Base-by-base conservation (phyloP, 495 filamentous ascomycete species). In the Tuber brumale region DNA sequence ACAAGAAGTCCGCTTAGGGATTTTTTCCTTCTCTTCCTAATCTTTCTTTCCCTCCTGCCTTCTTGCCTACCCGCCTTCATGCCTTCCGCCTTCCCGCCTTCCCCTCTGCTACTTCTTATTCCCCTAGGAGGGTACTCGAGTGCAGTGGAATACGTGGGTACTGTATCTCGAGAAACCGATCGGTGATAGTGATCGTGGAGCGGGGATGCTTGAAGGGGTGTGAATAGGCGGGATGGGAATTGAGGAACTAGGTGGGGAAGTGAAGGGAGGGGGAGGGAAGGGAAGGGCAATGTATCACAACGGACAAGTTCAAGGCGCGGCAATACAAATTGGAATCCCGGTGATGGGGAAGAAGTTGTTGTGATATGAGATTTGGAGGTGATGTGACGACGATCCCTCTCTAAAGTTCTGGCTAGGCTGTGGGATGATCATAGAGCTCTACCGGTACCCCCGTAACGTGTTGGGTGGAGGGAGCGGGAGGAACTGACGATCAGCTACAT, bases 181-280 rank as follows among this genome's bases (percentile, higher is more conserved):
- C 78, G 76, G 75, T 79, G 73, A 80, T 80, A 73, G 78, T 75
- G 76, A 80, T 80, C 76, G 73, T 71, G 19, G 51, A 61, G 51
- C 46, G 1, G 51, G 51, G n/a, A 74, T 74, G 77, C 70, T 35
- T 73, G 48, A 70, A 44, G 72, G 51, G 78, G 72, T 41, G 76
- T 69, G 51, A 39, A 79, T 70, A 73, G 78, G 76, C 72, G 76
- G 77, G 76, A 72, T 12, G 51, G 9, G 51, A 61, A 27, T 61
- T 23, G 51, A n/a, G 51, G 9, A 23, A n/a, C 7, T 1, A 57
- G 23, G 48, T 57, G 48, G 48, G 48, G 37, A 57, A 57, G 48
- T n/a, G n/a, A 57, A 12, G 48, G 48, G 48, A 12, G 18, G 37
- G 2, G 37, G 37, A 46, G 48, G 48, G 48, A 23, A 12, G 27